These are phyloP conservation scores for Globisporangium middletonii DNA, from an alignment of 352 stramenopile genomes.

Conservation along the genomic window DNA sequence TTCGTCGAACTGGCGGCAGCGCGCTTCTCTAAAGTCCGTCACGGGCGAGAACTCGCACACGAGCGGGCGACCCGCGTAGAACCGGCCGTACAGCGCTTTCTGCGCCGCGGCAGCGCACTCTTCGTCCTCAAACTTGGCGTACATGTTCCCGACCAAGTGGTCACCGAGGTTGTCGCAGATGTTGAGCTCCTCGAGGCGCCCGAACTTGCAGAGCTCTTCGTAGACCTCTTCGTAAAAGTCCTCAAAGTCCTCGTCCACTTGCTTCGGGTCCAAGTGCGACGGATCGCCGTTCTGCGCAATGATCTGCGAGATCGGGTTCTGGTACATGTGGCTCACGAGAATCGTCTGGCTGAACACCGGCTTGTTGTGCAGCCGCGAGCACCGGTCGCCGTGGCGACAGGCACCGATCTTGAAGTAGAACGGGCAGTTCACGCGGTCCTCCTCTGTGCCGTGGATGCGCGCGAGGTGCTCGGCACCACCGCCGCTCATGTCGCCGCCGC, in stretches of 20 bases:
- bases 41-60: conserved; percentile 98
- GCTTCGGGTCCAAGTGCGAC: conserved; percentile 75
- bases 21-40: conserved; percentile 97
- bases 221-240: conserved; percentile 98
- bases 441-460: conserved; percentile 97
- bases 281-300: conserved; percentile 87
- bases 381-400: conserved; percentile 98
- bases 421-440: conserved; percentile 97
- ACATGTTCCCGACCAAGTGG: conserved; percentile 99
- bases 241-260: conserved; percentile 96
- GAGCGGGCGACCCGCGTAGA: conserved; percentile 95
- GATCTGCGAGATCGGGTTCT: conserved; percentile 91
- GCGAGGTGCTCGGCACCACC: conserved; percentile 94
- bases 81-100: conserved; percentile 95
- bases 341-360: conserved; percentile 98
- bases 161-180: conserved; percentile 99
- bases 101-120: conserved; percentile 96
- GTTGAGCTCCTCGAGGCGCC: conserved; percentile 97
- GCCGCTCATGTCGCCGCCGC: conserved; percentile 59
- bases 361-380: conserved; percentile 97
- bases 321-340: conserved; percentile 98
- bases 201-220: conserved; percentile 98
- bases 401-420: conserved; percentile 99
- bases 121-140: conserved; percentile 98
- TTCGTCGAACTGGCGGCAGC: conserved; percentile 98